Conservation (phyloP, 495 filamentous ascomycete species). For the Saxophila tyrrhenica region DNA sequence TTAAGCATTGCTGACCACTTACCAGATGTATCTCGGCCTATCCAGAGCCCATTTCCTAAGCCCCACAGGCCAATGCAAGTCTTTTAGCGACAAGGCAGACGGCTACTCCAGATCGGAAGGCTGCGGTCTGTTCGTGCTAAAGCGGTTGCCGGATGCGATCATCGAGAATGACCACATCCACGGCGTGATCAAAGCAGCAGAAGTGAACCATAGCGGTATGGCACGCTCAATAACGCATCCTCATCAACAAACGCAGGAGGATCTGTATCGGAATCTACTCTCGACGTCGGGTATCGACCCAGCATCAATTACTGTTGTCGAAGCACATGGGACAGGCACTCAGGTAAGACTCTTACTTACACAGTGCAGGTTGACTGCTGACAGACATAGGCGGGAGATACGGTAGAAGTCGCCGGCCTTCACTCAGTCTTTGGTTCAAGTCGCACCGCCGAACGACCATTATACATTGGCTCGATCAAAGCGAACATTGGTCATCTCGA, state of each 20-base stretch:
- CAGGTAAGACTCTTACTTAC: no score
- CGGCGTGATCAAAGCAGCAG: constrained; percentile 23
- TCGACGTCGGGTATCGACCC: constrained; percentile 15
- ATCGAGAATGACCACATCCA: constrained; percentile 28
- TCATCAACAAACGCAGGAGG: constrained; percentile 18
- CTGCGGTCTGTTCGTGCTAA: constrained; percentile 28
- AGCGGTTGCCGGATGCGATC: constrained; percentile 27
- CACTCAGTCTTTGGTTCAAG: constrained; percentile 16
- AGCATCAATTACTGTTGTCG: constrained; percentile 24
- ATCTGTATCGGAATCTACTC: constrained; percentile 17
- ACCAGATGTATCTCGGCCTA: constrained; percentile 29
- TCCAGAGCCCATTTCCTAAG: constrained; percentile 30
- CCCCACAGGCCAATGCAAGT: constrained; percentile 33
- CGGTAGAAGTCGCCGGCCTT: constrained; percentile 27
- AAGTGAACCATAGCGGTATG: constrained; percentile 29
- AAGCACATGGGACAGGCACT: constrained; percentile 34
- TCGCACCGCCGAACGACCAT: not conserved
- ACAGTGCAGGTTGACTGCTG: no score
- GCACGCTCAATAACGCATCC: constrained; percentile 29
- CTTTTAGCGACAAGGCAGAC: constrained; percentile 32
- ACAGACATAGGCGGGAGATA: no score
- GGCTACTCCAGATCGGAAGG: constrained; percentile 34
- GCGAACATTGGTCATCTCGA: constrained; percentile 31
- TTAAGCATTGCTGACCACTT: no score
- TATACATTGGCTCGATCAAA: constrained; percentile 25